Base-by-base conservation (phyloP, 768 basidiomycete species). In the Porpolomopsis calyptriformis region DNA sequence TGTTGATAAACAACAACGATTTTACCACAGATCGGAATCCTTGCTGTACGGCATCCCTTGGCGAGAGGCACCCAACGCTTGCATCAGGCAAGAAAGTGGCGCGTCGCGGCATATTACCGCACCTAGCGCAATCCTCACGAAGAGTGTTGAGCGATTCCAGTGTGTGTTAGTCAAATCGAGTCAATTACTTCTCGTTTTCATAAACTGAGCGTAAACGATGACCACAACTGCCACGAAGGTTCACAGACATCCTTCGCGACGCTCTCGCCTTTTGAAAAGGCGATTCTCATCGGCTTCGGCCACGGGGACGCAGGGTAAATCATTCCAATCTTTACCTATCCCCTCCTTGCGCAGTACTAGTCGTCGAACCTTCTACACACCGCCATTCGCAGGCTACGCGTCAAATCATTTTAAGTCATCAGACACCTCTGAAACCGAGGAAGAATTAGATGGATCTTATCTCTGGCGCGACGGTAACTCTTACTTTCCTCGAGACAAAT, bases 201-300 rank as follows among this genome's bases (percentile, higher is more conserved):
- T n/a, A n/a, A n/a, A n/a, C n/a, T n/a, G n/a, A n/a, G n/a, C n/a
- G n/a, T n/a, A n/a, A n/a, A n/a, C n/a, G n/a, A 31, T 31, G 29
- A 14, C 29, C 29, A 31, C 29, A 7, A 7, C 29, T 14, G 14
- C 29, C 29, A 7, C 29, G 7, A 31, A 31, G 29, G 14, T 31
- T 31, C 29, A 31, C 29, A 7, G 14, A 31, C 29, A 14, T 7
- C 29, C 41, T 42, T 24, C 5, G 6, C 14, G 46, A 12, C 46
- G 46, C 10, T 20, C 40, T 48, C 47, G 47, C 29, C 33, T 22
- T 24, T 18, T 48, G 33, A 43, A 29, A 37, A 33, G 47, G 36
- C 47, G 47, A 5, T 48, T 48, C 33, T 48, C 47, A 9, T 48
- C 47, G n/a, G 40, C 18, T 20, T 48, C 40, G 10, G 23, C 38